A percentile compares a stretch with the other conserved stretches of the same genome.
Evolutionary conservation across 2,329 filamentous ascomycete species (phyloP).

Genomic region (Botrytis paeoniae): DNA sequence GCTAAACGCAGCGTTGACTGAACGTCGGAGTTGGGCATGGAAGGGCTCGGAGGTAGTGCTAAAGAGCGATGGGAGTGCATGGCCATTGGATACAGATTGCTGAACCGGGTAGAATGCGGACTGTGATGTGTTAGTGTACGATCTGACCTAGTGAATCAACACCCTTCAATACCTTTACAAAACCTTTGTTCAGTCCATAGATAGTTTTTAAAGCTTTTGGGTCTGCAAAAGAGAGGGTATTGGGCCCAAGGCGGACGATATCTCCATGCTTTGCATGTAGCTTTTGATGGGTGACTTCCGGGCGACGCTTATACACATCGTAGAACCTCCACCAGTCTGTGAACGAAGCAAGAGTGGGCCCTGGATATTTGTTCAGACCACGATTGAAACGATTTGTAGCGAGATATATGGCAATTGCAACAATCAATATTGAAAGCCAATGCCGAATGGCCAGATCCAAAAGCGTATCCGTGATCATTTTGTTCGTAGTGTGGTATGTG

Average conservation of each 20-base stretch:
- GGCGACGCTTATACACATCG: constrained; percentile 61
- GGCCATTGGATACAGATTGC: constrained; percentile 67
- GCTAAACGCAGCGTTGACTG: constrained; percentile 72
- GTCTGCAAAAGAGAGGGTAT: constrained; percentile 69
- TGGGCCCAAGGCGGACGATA: constrained; percentile 72
- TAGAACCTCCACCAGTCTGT: constrained; percentile 74
- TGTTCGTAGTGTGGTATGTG: not conserved
- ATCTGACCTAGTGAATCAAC: not conserved
- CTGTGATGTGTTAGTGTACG: constrained; percentile 40
- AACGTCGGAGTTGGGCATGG: constrained; percentile 71
- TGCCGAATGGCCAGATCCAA: constrained; percentile 28
- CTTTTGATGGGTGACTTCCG: constrained; percentile 64
- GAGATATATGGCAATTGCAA: constrained; percentile 43
- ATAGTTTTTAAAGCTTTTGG: constrained; percentile 71
- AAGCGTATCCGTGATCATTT: constrained; percentile 17
- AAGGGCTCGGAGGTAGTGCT: constrained; percentile 72
- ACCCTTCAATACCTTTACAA: constrained; percentile 59
- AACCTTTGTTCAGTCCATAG: constrained; percentile 79
- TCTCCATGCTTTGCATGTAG: constrained; percentile 71
- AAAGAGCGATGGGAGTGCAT: constrained; percentile 69
- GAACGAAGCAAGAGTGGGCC: constrained; percentile 63
- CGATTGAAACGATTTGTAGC: constrained; percentile 50
- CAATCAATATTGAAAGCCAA: constrained; percentile 43
- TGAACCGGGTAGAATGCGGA: constrained; percentile 81
- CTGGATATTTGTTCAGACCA: constrained; percentile 69